Percentiles rank a stretch among this genome's conserved stretches.
Evolutionary conservation across 2,329 filamentous ascomycete species (phyloP).

Genomic region (Penicillium frequentans): DNA sequence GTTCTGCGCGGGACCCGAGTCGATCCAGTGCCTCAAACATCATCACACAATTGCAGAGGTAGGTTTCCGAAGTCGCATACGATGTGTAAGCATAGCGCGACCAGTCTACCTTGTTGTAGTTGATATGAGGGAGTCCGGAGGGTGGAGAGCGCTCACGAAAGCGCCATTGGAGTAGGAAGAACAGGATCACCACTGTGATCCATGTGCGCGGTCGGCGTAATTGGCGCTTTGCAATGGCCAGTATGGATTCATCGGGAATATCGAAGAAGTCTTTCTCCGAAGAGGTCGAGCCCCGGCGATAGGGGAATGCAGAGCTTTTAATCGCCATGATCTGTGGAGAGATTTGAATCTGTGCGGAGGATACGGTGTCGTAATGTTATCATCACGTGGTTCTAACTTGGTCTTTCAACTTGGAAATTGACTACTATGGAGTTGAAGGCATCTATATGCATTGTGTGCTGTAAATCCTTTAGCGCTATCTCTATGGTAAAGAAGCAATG

Average conservation of each 20-base stretch:
- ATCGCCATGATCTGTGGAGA: constrained; percentile 5
- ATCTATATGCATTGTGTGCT: too few species aligned
- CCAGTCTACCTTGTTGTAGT: constrained; percentile 41
- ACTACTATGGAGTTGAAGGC: too few species aligned
- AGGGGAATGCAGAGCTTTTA: constrained; percentile 19
- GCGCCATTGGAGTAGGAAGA: constrained; percentile 28
- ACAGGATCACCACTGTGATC: constrained; percentile 24
- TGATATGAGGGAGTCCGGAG: constrained; percentile 24
- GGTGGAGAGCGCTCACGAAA: constrained; percentile 20
- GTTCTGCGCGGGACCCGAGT: constrained; percentile 40
- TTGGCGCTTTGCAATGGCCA: constrained; percentile 32
- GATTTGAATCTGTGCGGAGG: too few species aligned
- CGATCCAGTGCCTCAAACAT: constrained; percentile 43
- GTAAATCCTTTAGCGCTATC: too few species aligned
- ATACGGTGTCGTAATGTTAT: neutral
- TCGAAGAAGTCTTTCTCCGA: constrained; percentile 39
- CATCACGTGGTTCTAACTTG: neutral
- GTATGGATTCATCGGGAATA: constrained; percentile 33
- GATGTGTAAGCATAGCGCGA: constrained; percentile 45
- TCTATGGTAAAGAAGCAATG: too few species aligned
- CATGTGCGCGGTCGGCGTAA: constrained; percentile 34
- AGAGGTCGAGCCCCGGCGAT: constrained; percentile 30
- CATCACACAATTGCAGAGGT: constrained; percentile 46
- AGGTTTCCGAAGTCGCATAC: constrained; percentile 43
- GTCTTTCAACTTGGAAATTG: neutral